Evolutionary conservation across 2,329 filamentous ascomycete species (phyloP), one percentile per base, ranked within the genome.

Genomic region (Xylaria sp.): DNA sequence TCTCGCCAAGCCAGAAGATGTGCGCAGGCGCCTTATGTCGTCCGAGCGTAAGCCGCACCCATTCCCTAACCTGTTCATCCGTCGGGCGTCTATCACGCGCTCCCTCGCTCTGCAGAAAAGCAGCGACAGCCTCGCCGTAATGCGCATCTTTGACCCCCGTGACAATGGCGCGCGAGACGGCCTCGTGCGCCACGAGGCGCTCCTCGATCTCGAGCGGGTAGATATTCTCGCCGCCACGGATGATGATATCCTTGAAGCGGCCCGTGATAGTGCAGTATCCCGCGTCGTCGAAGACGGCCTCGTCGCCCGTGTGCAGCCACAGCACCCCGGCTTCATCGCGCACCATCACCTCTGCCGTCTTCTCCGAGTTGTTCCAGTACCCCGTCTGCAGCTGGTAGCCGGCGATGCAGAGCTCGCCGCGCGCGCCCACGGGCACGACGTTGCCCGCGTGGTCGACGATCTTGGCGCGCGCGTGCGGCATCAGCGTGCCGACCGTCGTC

Each of bases 161-260:
- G 1, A 93, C 91, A 57, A 92, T 86, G 15, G 91, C 91, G n/a
- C 87, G 83, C 1, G 83, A 78, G 33, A 94, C 85, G 1, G 84
- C 81, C 0, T 89, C 85, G 78, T 94, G 91, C 1, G 85, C 84
- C 55, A 89, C 82, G n/a, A 94, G 84, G 2, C 91, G 86, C 78
- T 92, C 90, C 79, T 94, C 91, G 68, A 93, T 92, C 77, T 94
- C 91, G 25, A 93, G 85, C 0, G 91, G 91, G 76, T 93, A 92
- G 77, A 86, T 88, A 79, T 93, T 93, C 79, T 93, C 91, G 57
- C 91, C 91, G 64, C 91, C 91, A 74, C 91, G 84, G 69, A 94
- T 94, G 67, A 94, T 93, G 43, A 94, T 93, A 68, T 94, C 92
- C 81, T 94, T 94, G 81, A 93, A 92, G 23, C 91, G 84, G 0